These are phyloP conservation scores for Selenicereus undatus DNA, from an alignment of 148 eudicot genomes.

Conservation along the genomic window DNA sequence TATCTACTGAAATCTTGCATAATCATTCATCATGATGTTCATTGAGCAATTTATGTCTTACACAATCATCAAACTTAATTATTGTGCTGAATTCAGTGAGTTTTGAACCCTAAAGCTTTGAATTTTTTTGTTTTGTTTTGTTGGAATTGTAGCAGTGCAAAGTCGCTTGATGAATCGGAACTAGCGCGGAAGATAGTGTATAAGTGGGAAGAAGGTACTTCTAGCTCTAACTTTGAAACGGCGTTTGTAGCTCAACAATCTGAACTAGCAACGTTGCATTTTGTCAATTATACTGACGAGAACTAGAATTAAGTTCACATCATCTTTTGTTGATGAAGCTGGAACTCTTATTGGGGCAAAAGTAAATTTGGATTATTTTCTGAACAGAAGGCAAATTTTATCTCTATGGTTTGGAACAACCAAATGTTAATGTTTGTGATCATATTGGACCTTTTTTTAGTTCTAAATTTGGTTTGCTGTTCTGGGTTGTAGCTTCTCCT, in stretches of 20 bases:
- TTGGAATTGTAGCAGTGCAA: conserved; percentile 33
- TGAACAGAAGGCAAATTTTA: background rate
- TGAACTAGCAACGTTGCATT: background rate
- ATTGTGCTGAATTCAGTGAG: background rate
- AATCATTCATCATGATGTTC: background rate
- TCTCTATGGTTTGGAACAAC: background rate
- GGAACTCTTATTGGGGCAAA: background rate
- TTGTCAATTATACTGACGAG: background rate
- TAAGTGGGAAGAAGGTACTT: conserved; percentile 81
- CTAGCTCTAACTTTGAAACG: background rate
- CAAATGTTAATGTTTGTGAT: background rate
- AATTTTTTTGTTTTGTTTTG: background rate
- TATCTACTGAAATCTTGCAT: background rate
- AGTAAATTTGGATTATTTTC: background rate
- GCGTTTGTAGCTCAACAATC: background rate
- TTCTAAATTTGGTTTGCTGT: conserved; percentile 8
- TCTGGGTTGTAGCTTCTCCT: conserved; percentile 47
- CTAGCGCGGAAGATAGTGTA: conserved; percentile 63
- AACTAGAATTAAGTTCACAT: background rate
- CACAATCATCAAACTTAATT: background rate
- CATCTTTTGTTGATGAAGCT: background rate
- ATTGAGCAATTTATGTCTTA: background rate
- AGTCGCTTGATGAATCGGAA: conserved; percentile 57
- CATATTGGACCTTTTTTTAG: background rate
- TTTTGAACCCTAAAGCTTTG: background rate